Evolutionary conservation across 2,329 filamentous ascomycete genomes (phyloP), one percentile per base, ranked within the genome.

Genomic region (Diaporthe caulivora): DNA sequence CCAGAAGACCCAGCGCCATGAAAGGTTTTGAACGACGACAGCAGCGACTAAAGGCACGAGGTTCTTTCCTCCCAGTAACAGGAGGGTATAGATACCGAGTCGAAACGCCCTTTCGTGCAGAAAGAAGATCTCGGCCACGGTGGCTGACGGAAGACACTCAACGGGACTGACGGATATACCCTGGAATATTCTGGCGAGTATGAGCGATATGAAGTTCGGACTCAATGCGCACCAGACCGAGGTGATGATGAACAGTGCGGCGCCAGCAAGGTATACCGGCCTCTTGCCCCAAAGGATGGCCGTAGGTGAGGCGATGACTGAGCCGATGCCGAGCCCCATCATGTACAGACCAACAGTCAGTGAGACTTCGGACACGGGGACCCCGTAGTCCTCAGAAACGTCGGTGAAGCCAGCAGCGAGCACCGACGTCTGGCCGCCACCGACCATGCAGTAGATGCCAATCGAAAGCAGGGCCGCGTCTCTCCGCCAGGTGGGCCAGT

Each of bases 41-140:
- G 96, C 96, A 81, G 94, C 97, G 31, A 97, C 92, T 31, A 98
- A 85, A 0, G 96, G 96, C 6, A 98, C 88, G 76, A 98, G 81
- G 78, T 98, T 98, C 86, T 98, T 98, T 65, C 95, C 95, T 18
- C 95, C 94, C 0, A 98, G 88, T 17, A 98, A 87, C 8, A 98
- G 86, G 26, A 98, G 84, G 0, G 95, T 98, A 80, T 98, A 98
- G 31, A 98, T 95, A 13, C 97, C 97, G 57, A 98, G 91, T 6
- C 96, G 92, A 80, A 95, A 98, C 0, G 96, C 96, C 75, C 73
- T 75, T 83, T 98, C 96, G 79, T 98, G 96, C 26, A 98, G 86
- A 80, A 98, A 98, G 85, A 95, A 98, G 74, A 98, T 98, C 82
- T 98, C 96, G 4, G 95, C 95, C 78, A 98, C 96, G 0, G 95